Evolutionary conservation across 2,329 filamentous ascomycete genomes (phyloP), one percentile per base, ranked within the genome.

Genomic region (Arachnomyces sp.): DNA sequence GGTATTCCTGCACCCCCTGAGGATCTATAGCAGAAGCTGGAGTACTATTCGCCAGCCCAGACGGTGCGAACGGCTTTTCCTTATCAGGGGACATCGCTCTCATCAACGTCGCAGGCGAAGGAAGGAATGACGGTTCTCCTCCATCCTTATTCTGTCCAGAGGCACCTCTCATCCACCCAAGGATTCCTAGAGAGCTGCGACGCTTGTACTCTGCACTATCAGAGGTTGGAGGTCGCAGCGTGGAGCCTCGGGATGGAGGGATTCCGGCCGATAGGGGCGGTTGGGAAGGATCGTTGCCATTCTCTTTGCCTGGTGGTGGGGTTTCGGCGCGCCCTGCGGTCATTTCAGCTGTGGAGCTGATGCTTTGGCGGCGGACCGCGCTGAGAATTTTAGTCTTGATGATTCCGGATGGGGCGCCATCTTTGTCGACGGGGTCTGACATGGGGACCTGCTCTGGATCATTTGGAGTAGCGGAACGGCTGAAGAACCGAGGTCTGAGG

Each of bases 151-250:
- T 25, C 20, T 25, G 20, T 25, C 20, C 20, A 9, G 20, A 25
- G 9, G 20, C 48, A 2, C 56, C 51, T 45, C 64, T 65, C 50
- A 66, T 60, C 63, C 63, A 66, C n/a, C 59, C 55, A 30, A 64
- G 56, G 17, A 66, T 53, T 1, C 59, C 53, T 4, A 61, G 46
- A 2, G 63, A 65, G 40, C 59, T 58, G 32, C 58, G 61, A 15
- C 61, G 54, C 40, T 62, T 61, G 40, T 60, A 55, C 7, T 61
- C 60, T 15, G 47, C 49, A 37, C 50, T 52, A 30, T 57, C 51
- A 2, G 59, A 56, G 28, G 57, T 56, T 7, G 46, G 44, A 2
- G 54, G 54, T 15, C 52, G 49, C 17, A 38, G 41, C 7, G 49
- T 40, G 2, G 48, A 39, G 13, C 46, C 49, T 14, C 47, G 43